Evolutionary conservation across 495 filamentous ascomycete species (phyloP).

Genomic region (Neurospora sublineolata): DNA sequence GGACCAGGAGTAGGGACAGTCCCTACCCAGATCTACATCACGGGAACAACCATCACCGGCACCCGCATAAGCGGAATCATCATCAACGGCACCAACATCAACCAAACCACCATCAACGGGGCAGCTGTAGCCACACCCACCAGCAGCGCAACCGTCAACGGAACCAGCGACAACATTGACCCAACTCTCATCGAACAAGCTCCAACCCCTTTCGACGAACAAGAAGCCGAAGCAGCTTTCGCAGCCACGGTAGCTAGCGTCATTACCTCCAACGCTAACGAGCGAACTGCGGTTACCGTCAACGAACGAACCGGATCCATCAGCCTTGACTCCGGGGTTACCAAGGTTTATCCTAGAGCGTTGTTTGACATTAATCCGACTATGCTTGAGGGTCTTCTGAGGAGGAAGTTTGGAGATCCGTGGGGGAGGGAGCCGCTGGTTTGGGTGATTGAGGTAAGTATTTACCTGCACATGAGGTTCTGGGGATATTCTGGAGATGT

Average conservation of each 20-base stretch:
- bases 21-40: not conserved
- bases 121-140: too few species aligned
- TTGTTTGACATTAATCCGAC: not conserved
- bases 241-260: not conserved
- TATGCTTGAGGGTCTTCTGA: not conserved
- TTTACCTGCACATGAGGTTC: not conserved
- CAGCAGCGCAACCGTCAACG: not conserved
- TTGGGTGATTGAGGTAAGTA: not conserved
- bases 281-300: not conserved
- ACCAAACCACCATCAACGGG: not conserved
- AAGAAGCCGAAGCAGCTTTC: not conserved
- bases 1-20: not conserved
- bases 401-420: not conserved
- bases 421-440: not conserved
- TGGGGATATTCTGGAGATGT: not conserved
- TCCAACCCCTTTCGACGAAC: not conserved
- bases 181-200: not conserved
- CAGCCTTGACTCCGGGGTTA: not conserved
- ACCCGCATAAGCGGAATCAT: not conserved
- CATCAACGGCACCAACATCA: not conserved
- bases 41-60: not conserved
- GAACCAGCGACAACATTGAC: not conserved
- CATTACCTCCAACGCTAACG: not conserved
- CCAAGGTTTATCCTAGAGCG: not conserved
- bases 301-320: not conserved